These are phyloP conservation scores for Cladophialophora yegresii DNA, from an alignment of 2,329 filamentous ascomycete genomes.

Conservation along the genomic window DNA sequence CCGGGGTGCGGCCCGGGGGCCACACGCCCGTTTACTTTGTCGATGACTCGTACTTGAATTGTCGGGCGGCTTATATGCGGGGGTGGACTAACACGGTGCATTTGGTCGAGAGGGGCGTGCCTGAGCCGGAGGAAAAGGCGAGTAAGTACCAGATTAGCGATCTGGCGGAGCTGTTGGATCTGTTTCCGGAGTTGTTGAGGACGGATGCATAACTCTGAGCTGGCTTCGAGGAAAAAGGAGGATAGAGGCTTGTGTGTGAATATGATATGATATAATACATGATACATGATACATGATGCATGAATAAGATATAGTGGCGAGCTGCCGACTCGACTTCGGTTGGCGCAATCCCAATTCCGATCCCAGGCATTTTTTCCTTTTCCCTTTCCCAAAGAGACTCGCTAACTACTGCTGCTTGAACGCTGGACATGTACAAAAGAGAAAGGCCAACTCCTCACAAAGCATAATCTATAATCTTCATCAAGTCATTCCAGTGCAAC, in stretches of 20 bases:
- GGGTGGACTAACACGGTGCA: constrained; percentile 82
- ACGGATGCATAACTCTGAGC: constrained; percentile 8
- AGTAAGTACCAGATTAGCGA: constrained; percentile 74
- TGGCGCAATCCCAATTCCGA: not conserved
- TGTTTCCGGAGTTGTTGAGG: constrained; percentile 88
- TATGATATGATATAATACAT: not conserved
- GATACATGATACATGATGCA: not conserved
- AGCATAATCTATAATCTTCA: constrained; percentile 2
- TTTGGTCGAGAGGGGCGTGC: constrained; percentile 74
- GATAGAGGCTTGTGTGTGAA: not conserved
- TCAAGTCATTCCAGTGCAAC: constrained; percentile 6
- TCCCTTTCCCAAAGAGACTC: not conserved
- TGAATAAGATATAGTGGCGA: not conserved
- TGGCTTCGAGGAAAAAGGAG: not conserved
- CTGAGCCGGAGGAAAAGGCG: constrained; percentile 63
- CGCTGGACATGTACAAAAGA: constrained; percentile 15
- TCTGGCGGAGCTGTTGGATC: constrained; percentile 70
- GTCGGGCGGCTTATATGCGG: constrained; percentile 70
- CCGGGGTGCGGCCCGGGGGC: constrained; percentile 67
- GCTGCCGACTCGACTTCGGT: not conserved
- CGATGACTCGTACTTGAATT: constrained; percentile 87
- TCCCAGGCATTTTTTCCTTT: not conserved
- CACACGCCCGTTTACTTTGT: constrained; percentile 76
- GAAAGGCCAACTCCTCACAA: not conserved
- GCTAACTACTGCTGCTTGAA: constrained; percentile 15